Base-by-base conservation (phyloP, 345 rosid species). In the Corchorus capsularis region DNA sequence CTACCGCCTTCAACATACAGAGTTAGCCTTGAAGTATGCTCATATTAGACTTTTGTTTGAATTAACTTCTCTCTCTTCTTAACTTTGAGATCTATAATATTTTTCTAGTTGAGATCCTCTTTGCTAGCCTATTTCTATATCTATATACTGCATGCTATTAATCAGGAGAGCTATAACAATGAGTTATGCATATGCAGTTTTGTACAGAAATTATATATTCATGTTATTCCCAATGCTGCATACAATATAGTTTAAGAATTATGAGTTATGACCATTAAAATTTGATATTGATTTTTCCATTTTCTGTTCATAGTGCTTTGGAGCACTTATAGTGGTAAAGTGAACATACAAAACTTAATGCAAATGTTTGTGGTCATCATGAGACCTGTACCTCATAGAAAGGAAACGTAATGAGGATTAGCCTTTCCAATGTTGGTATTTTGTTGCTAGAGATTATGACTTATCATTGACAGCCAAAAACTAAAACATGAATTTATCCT, bases 1-100 rank as follows among this genome's bases (percentile, higher is more conserved):
- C 82, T 95, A 95, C 78, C 97, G 99, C 64, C 99, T 93, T 78
- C 99, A 95, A 77, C 99, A 95, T 81, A 92, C 96, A 69, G 98
- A 95, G 85, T 84, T 95, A 75, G 99, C 99, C 57, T 80, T 95
- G 86, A 95, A 89, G 99, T 95, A 91, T 65, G 96, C 78, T 80
- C 79, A 37, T 61, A 66, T 64, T 8, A 37, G 69, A 16, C 6
- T 39, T 37, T 67, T 63, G 14, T 69, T 57, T 68, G 8, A 34
- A 65, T 52, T 7, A 75, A 20, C 17, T 65, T 8, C 71, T 12
- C 56, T n/a, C 34, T 76, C 22, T 35, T 76, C 34, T 32, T 22
- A 73, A 67, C 20, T 39, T 39, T 49, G 41, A 66, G 20, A 49
- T 70, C 20, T 22, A 50, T 22, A 70, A 22, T 5, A 13, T 15